Evolutionary conservation across 164 flowering plant genomes (phyloP), one percentile per base, ranked within the genome.

Genomic region (Berberis vulgaris): DNA sequence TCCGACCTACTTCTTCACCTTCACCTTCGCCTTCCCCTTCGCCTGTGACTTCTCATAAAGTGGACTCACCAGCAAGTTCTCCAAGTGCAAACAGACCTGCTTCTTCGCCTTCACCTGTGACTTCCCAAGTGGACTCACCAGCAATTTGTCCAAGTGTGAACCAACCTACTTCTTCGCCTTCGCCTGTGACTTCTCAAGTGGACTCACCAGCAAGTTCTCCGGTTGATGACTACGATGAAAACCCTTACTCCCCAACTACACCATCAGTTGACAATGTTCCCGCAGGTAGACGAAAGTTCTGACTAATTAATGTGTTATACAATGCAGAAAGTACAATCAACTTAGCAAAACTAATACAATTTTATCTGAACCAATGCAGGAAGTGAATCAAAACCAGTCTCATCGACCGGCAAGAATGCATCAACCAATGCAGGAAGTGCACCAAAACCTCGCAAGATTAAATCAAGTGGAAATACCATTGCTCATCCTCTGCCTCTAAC

Each of bases 321-420:
- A 10, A 40, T 46, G 6, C 6, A 10, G 6, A 38, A 26, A 26
- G 1, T 44, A 10, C 10, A 6, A 41, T 38, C 3, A 2, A 56
- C 8, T 58, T 49, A 47, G 43, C 39, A 39, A 49, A 40, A 8
- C 40, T 57, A 13, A 47, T 43, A 26, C 11, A 12, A 38, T 65
- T 5, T 9, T 59, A 39, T 46, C 5, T 58, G 63, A 6, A 3
- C 50, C 52, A 53, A 63, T 74, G 67, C 67, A 71, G 81, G 78
- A 54, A 43, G 62, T 43, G 79, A 73, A 55, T 72, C 82, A 5
- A 67, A 67, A 61, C 53, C 46, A 12, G 41, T 50, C 1, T 71
- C 71, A 65, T 41, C 61, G 12, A 59, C 39, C 9, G 41, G 9
- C 59, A 3, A 45, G 45, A 42, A 26, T 26, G 26, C 26, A 26